Evolutionary conservation across 192 early-diverging fungal species (phyloP).

Genomic region (Gamsiella multidivaricata): DNA sequence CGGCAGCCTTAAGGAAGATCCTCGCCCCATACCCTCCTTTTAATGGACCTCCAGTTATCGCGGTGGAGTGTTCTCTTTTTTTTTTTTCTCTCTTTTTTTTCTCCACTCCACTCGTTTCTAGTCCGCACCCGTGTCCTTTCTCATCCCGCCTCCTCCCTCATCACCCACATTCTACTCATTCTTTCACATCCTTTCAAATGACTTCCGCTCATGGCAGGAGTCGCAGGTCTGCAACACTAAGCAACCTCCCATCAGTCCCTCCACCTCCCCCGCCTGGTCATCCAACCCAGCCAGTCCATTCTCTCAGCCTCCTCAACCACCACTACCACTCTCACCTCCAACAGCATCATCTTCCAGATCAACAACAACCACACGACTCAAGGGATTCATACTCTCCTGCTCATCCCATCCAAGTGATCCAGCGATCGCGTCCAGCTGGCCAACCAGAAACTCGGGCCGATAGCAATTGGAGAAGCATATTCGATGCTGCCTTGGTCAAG

Average conservation of each 20-base stretch:
- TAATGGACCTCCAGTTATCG: not conserved
- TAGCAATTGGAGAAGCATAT: slow-evolving; percentile 30
- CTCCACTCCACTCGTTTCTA: not conserved
- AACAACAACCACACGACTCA: not conserved
- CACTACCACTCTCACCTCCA: not conserved
- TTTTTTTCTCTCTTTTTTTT: slow-evolving; percentile 2
- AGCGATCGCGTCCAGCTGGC: not conserved
- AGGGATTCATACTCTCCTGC: not conserved
- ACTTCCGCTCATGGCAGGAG: slow-evolving; percentile 8
- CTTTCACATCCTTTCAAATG: too few species aligned
- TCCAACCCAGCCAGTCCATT: slow-evolving; percentile 17
- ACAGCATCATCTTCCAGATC: not conserved
- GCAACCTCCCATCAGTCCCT: not conserved
- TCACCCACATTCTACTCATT: too few species aligned
- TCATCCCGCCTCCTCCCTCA: not conserved
- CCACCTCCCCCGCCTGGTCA: slow-evolving; percentile 10
- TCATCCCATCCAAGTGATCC: not conserved
- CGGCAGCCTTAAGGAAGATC: too few species aligned
- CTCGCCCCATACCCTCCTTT: slow-evolving; percentile 2
- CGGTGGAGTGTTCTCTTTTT: too few species aligned
- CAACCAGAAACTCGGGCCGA: slow-evolving; percentile 20
- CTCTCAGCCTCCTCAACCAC: too few species aligned
- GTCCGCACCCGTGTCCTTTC: not conserved
- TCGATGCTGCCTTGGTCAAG: slow-evolving; percentile 46
- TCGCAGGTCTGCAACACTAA: slow-evolving; percentile 4